Evolutionary conservation across 2,329 filamentous ascomycete species (phyloP).

Genomic region (Fusarium albosuccineum): DNA sequence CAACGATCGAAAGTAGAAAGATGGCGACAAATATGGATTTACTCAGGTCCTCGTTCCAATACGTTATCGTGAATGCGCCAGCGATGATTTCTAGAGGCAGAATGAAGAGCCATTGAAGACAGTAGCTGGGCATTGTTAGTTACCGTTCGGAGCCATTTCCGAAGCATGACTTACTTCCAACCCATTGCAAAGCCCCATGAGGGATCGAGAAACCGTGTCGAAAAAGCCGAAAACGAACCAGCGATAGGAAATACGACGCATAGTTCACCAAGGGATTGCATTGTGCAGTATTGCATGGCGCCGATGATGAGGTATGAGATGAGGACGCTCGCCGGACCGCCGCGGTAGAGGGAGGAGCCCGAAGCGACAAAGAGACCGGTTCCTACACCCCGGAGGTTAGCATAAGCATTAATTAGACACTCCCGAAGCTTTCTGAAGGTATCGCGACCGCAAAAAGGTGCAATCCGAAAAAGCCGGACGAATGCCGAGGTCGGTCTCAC

Average conservation of each 20-base stretch:
- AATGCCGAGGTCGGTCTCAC: conserved; percentile 54
- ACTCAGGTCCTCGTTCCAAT: conserved; percentile 76
- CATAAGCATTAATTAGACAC: neutral
- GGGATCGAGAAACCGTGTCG: conserved; percentile 92
- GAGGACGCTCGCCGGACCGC: conserved; percentile 82
- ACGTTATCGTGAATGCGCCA: conserved; percentile 84
- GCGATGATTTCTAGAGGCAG: conserved; percentile 89
- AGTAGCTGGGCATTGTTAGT: conserved; percentile 70
- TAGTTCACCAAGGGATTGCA: conserved; percentile 92
- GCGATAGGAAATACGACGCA: conserved; percentile 91
- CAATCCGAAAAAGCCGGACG: neutral
- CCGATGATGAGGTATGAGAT: conserved; percentile 84
- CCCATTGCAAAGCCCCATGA: conserved; percentile 97
- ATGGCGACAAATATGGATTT: conserved; percentile 84
- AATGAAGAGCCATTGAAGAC: conserved; percentile 87
- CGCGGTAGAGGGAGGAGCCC: conserved; percentile 76
- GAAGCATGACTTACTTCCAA: conserved; percentile 76
- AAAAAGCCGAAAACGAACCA: conserved; percentile 92
- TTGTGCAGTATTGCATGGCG: conserved; percentile 90
- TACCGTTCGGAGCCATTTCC: accelerated
- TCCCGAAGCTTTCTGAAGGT: neutral
- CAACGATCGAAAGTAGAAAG: conserved; percentile 80
- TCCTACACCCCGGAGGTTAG: conserved; percentile 56
- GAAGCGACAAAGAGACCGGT: conserved; percentile 91
- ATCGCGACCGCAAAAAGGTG: neutral